phyloP scores from a whole-genome alignment of 257 asterid species.

The Penstemon newberryi region DNA sequence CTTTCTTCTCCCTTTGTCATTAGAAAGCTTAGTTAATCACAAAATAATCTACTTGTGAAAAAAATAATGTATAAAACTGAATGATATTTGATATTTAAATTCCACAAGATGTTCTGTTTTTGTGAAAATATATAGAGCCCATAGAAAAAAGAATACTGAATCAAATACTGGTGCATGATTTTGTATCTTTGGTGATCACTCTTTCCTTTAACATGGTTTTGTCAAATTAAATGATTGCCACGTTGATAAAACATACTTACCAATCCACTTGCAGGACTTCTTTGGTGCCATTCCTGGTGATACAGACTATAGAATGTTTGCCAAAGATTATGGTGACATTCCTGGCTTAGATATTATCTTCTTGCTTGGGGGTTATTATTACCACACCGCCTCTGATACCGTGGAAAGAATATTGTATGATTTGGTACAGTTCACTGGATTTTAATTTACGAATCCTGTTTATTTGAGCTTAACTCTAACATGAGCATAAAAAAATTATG shows the following conservation, averaged over 20 bases:
- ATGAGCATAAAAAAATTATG: slow-evolving; percentile 26
- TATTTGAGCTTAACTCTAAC: slow-evolving; percentile 36
- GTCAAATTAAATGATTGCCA: slow-evolving; percentile 15
- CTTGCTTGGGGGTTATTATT: slow-evolving; percentile 91
- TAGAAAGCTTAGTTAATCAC: slow-evolving; percentile 6
- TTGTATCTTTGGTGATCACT: slow-evolving; percentile 4
- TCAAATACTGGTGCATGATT: not conserved
- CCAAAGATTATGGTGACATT: slow-evolving; percentile 87
- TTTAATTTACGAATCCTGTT: slow-evolving; percentile 26
- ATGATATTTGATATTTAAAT: slow-evolving; percentile 3
- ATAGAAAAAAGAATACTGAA: not conserved
- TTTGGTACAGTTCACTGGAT: slow-evolving; percentile 49
- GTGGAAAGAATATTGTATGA: slow-evolving; percentile 99
- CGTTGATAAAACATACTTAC: not conserved
- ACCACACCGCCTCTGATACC: slow-evolving; percentile 93
- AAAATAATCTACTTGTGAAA: not conserved
- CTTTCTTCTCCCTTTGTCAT: slow-evolving; percentile 23
- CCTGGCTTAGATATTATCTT: slow-evolving; percentile 98
- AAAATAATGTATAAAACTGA: not conserved
- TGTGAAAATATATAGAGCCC: not conserved
- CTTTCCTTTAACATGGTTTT: slow-evolving; percentile 20
- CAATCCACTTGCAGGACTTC: slow-evolving; percentile 63
- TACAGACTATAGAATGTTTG: slow-evolving; percentile 94
- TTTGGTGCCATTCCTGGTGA: slow-evolving; percentile 94
- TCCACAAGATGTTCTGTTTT: not conserved